phyloP scores from a whole-genome alignment of 306 rosid species.

The Erythrophleum fordii region DNA sequence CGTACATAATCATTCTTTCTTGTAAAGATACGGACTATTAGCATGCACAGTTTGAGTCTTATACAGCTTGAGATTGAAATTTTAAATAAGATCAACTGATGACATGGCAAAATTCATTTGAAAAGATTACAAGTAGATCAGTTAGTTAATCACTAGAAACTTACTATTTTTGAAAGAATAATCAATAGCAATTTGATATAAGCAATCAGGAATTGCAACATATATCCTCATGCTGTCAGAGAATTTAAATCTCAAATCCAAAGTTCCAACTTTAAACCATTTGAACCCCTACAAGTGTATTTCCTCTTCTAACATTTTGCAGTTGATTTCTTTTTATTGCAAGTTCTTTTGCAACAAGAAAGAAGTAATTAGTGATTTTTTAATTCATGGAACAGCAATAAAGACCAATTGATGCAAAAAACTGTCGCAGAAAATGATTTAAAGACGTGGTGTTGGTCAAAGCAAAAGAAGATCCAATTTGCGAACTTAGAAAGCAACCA shows the following conservation, averaged over 20 bases:
- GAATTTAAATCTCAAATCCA: background rate
- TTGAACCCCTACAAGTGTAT: background rate
- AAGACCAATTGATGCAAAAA: no score
- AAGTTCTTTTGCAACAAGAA: background rate
- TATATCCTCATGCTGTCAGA: background rate
- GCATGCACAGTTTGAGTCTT: constrained; percentile 15
- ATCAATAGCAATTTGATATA: background rate
- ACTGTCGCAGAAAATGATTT: background rate
- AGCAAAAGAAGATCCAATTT: background rate
- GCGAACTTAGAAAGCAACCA: no score
- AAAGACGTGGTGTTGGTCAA: background rate
- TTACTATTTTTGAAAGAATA: background rate
- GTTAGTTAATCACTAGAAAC: background rate
- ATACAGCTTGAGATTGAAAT: no score
- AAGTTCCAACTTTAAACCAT: background rate
- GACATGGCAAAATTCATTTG: background rate
- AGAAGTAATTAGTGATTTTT: background rate
- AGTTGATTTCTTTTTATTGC: background rate
- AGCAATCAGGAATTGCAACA: background rate
- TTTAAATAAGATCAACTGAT: background rate
- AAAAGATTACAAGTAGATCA: background rate
- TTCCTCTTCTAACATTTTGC: background rate
- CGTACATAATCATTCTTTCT: constrained; percentile 5
- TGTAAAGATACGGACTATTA: constrained; percentile 20
- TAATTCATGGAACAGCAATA: no score